A percentile compares a stretch with the other conserved stretches of the same genome.
These are phyloP conservation scores for Fusarium equiseti DNA, from an alignment of 2,329 filamentous ascomycete species.

Conservation along the genomic window DNA sequence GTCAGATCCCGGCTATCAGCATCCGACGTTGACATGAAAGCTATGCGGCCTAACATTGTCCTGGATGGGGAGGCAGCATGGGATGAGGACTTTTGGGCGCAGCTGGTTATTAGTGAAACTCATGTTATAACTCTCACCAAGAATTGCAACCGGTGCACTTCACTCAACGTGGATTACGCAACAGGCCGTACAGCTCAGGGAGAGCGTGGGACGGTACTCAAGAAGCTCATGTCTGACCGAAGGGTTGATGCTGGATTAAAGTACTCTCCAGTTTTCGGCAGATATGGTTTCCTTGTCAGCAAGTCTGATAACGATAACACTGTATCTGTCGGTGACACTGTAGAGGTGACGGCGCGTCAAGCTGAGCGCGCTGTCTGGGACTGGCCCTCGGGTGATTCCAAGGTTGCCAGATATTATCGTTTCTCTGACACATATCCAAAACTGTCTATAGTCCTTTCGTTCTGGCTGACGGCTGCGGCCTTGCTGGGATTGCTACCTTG, in stretches of 20 bases:
- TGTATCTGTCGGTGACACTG: conserved; percentile 59
- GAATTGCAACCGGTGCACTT: conserved; percentile 77
- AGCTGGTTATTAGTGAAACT: conserved; percentile 60
- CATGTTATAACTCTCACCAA: conserved; percentile 69
- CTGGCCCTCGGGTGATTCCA: conserved; percentile 56
- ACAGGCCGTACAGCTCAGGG: conserved; percentile 70
- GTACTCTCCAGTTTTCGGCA: conserved; percentile 78
- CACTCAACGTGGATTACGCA: conserved; percentile 77
- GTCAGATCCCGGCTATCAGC: conserved; percentile 69
- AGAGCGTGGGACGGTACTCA: conserved; percentile 71
- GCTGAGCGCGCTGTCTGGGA: conserved; percentile 66
- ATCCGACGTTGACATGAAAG: conserved; percentile 70
- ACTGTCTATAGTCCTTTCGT: conserved; percentile 28
- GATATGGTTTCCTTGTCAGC: conserved; percentile 72
- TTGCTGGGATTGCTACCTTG: conserved; percentile 33
- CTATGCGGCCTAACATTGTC: conserved; percentile 81
- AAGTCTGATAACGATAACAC: conserved; percentile 40
- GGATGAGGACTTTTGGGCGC: conserved; percentile 80
- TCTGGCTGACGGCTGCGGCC: conserved; percentile 33
- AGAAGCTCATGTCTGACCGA: conserved; percentile 77
- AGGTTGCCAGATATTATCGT: conserved; percentile 46
- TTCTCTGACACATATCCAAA: conserved; percentile 14
- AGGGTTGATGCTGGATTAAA: conserved; percentile 76
- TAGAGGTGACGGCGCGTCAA: conserved; percentile 63
- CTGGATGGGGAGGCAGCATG: conserved; percentile 70